Conservation (phyloP, 768 basidiomycete species). For the Hygrocybe coccinea region DNA sequence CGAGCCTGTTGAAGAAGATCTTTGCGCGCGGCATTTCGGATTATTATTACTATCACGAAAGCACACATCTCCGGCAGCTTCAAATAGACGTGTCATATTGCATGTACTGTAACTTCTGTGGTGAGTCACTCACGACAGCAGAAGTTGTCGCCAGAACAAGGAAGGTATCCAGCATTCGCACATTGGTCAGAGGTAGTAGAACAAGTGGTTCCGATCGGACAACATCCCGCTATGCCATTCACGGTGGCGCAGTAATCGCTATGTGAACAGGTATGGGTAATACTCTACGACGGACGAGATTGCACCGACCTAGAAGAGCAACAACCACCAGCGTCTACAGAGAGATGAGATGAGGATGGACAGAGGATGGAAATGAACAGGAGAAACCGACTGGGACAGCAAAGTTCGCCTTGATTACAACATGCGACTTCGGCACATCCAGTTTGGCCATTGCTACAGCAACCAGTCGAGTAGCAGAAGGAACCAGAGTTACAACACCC, state of each 20-base stretch:
- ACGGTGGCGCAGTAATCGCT: neutral
- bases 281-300: neutral
- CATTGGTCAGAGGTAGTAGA: too few relatives aligned
- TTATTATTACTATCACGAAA: too few relatives aligned
- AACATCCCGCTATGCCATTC: neutral
- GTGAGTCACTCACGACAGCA: too few relatives aligned
- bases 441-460: neutral
- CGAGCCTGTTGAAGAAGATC: too few relatives aligned
- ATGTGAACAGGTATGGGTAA: neutral
- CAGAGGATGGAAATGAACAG: neutral
- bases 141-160: too few relatives aligned
- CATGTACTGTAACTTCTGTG: too few relatives aligned
- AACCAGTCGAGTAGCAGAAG: neutral
- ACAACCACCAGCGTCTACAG: neutral
- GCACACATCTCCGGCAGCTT: too few relatives aligned
- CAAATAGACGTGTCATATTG: too few relatives aligned
- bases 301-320: neutral
- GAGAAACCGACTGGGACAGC: neutral
- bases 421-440: neutral
- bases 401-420: neutral
- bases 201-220: neutral
- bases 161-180: too few relatives aligned
- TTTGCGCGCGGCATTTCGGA: too few relatives aligned
- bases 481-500: neutral
- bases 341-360: neutral